Conservation (phyloP, 306 rosid genomes). For the Malus fusca region DNA sequence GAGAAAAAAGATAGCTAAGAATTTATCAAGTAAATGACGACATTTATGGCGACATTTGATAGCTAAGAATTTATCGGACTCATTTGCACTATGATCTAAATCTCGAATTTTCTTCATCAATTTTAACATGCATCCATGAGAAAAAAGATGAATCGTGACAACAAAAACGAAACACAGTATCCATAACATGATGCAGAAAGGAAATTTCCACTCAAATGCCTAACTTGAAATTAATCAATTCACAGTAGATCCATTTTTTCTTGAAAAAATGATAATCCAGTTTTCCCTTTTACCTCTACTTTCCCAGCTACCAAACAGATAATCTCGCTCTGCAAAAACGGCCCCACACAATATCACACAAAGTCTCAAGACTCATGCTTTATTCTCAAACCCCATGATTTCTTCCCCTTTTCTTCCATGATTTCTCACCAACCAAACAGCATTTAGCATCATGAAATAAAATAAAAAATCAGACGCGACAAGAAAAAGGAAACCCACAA, state of each 20-base stretch:
- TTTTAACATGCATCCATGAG: not conserved
- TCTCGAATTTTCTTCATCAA: not conserved
- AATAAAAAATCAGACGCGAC: not conserved
- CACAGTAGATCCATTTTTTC: not conserved
- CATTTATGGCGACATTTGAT: not conserved
- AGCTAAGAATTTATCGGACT: not conserved
- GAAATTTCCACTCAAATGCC: not conserved
- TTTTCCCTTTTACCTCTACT: not conserved
- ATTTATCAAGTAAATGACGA: not conserved
- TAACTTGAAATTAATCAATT: not conserved
- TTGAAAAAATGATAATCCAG: not conserved
- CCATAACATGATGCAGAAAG: not conserved
- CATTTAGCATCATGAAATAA: not conserved
- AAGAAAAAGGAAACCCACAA: not conserved
- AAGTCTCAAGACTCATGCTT: not conserved
- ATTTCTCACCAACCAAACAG: constrained; percentile 1
- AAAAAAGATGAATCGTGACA: not conserved
- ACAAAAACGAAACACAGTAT: not conserved
- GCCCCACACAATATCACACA: not conserved
- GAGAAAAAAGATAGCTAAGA: not conserved
- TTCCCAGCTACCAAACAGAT: not conserved
- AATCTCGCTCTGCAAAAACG: not conserved
- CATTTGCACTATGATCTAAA: not conserved
- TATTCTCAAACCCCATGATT: not conserved
- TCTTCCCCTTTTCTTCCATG: not conserved